Evolutionary conservation across 345 rosid species (phyloP).

Genomic region (Eucalyptus curtisii): DNA sequence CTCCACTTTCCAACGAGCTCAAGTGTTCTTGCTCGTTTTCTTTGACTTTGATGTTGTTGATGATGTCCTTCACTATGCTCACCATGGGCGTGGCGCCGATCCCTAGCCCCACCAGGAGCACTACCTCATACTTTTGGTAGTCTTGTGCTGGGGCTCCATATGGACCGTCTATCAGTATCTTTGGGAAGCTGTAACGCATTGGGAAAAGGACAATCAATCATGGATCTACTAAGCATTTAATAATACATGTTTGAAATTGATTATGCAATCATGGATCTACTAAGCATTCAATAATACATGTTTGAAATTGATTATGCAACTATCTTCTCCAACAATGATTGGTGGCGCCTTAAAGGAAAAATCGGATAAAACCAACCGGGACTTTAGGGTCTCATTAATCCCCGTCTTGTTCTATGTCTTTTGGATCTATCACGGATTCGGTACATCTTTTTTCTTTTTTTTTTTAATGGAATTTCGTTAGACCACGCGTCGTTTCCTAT

Average conservation of each 20-base stretch:
- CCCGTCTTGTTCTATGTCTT: background rate
- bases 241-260: background rate
- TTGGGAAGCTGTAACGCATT: constrained; percentile 39
- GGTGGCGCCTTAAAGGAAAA: accelerated
- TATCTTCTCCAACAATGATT: background rate
- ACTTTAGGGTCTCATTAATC: background rate
- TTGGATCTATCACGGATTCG: accelerated
- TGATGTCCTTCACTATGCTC: constrained; percentile 84
- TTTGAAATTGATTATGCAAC: background rate
- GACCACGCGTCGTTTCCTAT: background rate
- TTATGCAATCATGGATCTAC: background rate
- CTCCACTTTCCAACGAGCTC: background rate
- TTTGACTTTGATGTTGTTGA: constrained; percentile 47
- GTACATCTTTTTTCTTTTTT: background rate
- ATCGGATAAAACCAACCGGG: background rate
- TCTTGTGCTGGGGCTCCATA: constrained; percentile 95
- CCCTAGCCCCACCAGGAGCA: constrained; percentile 79
- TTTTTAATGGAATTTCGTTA: background rate
- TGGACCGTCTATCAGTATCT: constrained; percentile 73
- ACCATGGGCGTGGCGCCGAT: constrained; percentile 96
- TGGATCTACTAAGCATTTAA: background rate
- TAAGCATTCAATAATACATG: background rate
- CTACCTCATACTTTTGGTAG: constrained; percentile 81
- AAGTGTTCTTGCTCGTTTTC: background rate
- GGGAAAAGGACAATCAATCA: background rate